Percentiles rank a stretch among this genome's conserved stretches.
Evolutionary conservation across 116 monocot genomes (phyloP).

Genomic region (Trichopus zeylanicus): DNA sequence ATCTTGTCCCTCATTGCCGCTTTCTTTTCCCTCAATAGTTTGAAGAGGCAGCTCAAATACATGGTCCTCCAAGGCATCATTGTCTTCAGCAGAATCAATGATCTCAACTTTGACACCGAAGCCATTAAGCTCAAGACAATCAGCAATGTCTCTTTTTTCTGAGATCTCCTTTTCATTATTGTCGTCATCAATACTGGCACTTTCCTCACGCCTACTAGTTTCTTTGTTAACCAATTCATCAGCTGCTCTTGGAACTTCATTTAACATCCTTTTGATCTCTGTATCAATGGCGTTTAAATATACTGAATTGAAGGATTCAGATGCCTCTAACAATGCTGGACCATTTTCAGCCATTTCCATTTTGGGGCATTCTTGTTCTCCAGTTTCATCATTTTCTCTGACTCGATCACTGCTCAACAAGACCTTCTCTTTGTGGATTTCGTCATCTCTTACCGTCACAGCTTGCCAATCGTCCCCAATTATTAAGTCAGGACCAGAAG

Average conservation of each 20-base stretch:
- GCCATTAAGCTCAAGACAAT: neutral
- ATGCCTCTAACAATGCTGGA: neutral
- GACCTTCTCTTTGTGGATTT: too few species aligned
- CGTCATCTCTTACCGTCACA: neutral
- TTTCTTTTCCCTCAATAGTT: too few species aligned
- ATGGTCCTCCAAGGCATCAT: neutral
- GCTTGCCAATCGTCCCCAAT: neutral
- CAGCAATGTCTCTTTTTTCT: neutral
- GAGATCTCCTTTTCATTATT: neutral
- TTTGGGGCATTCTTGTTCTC: neutral
- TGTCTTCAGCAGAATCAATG: neutral
- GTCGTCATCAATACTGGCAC: too few species aligned
- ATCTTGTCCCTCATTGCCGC: neutral
- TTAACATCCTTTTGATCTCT: conserved; percentile 7
- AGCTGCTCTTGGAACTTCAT: conserved; percentile 4
- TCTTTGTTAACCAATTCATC: neutral
- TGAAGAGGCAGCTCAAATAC: neutral
- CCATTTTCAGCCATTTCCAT: neutral
- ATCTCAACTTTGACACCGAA: neutral
- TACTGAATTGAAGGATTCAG: conserved; percentile 1
- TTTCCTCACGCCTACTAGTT: too few species aligned
- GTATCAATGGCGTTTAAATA: conserved; percentile 17
- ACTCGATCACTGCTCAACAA: too few species aligned
- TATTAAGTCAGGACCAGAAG: neutral
- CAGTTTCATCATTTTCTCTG: neutral